phyloP scores from a whole-genome alignment of 345 rosid genomes.

The Salix arbutifolia region DNA sequence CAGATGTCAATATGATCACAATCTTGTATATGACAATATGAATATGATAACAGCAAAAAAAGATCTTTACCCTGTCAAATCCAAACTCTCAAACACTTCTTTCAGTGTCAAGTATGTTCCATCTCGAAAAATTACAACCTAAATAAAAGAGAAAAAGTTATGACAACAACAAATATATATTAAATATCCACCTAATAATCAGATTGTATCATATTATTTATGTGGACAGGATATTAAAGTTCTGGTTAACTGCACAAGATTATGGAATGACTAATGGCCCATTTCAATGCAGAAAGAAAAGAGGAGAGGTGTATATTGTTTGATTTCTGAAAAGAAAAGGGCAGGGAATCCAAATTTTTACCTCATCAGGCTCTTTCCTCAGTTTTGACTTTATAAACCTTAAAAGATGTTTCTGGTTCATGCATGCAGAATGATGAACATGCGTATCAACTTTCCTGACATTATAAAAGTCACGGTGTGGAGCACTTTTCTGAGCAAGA shows the following conservation, averaged over 20 bases:
- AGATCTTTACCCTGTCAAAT: constrained; percentile 71
- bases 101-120: constrained; percentile 93
- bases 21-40: neutral
- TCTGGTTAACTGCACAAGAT: neutral
- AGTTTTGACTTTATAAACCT: constrained; percentile 97
- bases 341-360: constrained; percentile 17
- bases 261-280: neutral
- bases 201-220: neutral
- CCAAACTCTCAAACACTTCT: constrained; percentile 97
- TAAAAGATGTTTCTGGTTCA: constrained; percentile 98
- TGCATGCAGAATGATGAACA: constrained; percentile 98
- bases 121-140: constrained; percentile 98
- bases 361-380: constrained; percentile 98
- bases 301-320: neutral
- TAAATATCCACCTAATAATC: constrained; percentile 1
- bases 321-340: neutral
- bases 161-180: neutral
- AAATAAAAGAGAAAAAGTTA: constrained; percentile 18
- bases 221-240: neutral
- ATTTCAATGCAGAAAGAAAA: neutral
- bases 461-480: constrained; percentile 97
- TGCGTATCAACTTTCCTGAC: constrained; percentile 99
- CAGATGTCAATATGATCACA: constrained; percentile 7
- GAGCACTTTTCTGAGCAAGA: constrained; percentile 98
- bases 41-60: neutral